Base-by-base conservation (phyloP, 2,329 filamentous ascomycete species). In the Fusarium tuaranense region DNA sequence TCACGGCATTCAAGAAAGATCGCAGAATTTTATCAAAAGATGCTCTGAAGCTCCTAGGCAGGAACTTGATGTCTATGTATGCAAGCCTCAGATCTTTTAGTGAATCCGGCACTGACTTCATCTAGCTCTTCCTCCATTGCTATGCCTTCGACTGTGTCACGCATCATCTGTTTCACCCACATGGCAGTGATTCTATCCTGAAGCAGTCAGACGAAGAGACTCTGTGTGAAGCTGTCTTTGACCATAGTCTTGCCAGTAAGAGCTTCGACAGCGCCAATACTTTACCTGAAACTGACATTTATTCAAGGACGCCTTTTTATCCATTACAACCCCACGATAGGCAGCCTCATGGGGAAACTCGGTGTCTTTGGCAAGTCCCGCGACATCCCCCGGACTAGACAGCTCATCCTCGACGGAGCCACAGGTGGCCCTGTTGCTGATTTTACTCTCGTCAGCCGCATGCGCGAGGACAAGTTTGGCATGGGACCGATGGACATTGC, bases 101-200 rank as follows among this genome's bases (percentile, higher is more conserved):
- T 6, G 9, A 7, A 5, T 20, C 39, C 2, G 13, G 1, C 1
- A 9, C 69, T 72, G 10, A 72, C 4, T 5, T 0, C 3, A 5
- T 6, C 1, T 5, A 73, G 73, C 16, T 75, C 1, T 65, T 67
- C 7, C 70, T 76, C 1, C 73, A 73, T 61, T 65, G 65, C 10
- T 76, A 76, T 4, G 72, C 73, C 2, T 69, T 76, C 5, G 73
- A 76, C 20, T 76, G 73, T 7, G 73, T 66, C 0, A 71, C 73
- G 0, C 65, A 67, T 14, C 64, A 69, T 3, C 14, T 76, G 10
- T 76, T 76, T 14, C 72, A 76, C 8, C 73, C 73, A 1, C 41
- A 76, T 2, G 73, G 73, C 0, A 76, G 65, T 9, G 41, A 75
- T 12, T 76, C 73, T 0, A 69, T 76, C 13, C 65, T 74, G 0